Conservation (phyloP, 1,284 basidiomycete species). For the Cerrena zonata region DNA sequence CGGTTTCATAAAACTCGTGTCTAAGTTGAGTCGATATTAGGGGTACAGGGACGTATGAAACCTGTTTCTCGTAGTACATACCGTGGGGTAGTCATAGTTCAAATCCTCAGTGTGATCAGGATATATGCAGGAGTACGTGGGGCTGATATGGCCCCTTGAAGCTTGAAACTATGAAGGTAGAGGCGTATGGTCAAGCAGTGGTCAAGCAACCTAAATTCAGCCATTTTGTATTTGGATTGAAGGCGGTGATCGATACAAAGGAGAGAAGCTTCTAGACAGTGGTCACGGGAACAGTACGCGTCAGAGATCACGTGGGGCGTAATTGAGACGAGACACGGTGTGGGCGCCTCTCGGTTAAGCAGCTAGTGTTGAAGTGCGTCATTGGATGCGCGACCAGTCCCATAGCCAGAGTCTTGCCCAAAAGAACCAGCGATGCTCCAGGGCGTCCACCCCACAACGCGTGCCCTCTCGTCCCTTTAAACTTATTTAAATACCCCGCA, state of each 20-base stretch:
- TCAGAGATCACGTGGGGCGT: background rate
- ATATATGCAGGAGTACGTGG: too few relatives aligned
- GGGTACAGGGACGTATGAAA: background rate
- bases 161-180: too few relatives aligned
- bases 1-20: constrained; percentile 85
- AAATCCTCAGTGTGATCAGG: background rate
- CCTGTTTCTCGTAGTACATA: background rate
- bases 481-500: background rate
- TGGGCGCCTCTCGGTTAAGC: background rate
- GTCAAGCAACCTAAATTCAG: too few relatives aligned
- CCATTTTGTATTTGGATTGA: too few relatives aligned
- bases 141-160: too few relatives aligned
- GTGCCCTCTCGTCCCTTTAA: background rate
- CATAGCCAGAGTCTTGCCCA: too few relatives aligned
- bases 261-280: constrained; percentile 20
- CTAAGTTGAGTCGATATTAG: constrained; percentile 36
- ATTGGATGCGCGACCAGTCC: background rate
- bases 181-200: too few relatives aligned
- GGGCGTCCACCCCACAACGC: background rate
- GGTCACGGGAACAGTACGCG: constrained; percentile 16
- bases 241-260: background rate
- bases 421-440: background rate
- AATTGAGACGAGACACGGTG: background rate
- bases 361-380: background rate
- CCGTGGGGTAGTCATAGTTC: background rate